Evolutionary conservation across 2,329 filamentous ascomycete species (phyloP), one percentile per base, ranked within the genome.

Genomic region (Diaporthe citrichinensis): DNA sequence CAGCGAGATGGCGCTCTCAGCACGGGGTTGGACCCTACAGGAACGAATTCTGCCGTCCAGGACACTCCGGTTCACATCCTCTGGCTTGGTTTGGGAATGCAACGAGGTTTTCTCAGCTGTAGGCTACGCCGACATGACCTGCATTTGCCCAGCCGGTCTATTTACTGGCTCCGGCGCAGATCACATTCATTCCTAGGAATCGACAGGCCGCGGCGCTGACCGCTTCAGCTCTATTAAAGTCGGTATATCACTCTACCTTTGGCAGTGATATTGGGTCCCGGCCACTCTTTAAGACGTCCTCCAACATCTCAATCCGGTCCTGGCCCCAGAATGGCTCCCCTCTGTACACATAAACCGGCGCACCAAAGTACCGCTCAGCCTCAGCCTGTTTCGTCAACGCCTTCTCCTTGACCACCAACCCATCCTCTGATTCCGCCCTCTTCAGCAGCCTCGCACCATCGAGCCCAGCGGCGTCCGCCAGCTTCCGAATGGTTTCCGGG

Each of bases 241-340:
- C 12, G 31, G 20, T 17, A 8, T 14, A 17, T 28, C 39, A 62
- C 6, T 62, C 39, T 20, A 62, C 23, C 58, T 62, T 15, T 4
- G 58, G 58, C n/a, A 62, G 39, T n/a, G 15, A 23, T 44, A 62
- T 28, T 17, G 58, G n/a, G 36, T 62, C 58, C n/a, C 58, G 44
- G 23, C 58, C 58, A 28, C 36, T 62, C 31, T 44, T 62, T 25
- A 62, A 44, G 14, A 62, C 58, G 20, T 62, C 36, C 15, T 62
- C 58, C 36, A 62, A 36, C 58, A 62, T 62, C n/a, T 62, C 58
- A 6, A 62, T 62, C 23, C 58, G 58, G 28, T 62, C 36, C 36
- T 62, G 58, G 1, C 58, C 58, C 58, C 58, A 62, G 39, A 62
- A 62, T 20, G 58, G 58, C 36, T 62, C 58, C 4, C 39, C 58